Base-by-base conservation (phyloP, 2,329 filamentous ascomycete species). In the Penicillium sp. region DNA sequence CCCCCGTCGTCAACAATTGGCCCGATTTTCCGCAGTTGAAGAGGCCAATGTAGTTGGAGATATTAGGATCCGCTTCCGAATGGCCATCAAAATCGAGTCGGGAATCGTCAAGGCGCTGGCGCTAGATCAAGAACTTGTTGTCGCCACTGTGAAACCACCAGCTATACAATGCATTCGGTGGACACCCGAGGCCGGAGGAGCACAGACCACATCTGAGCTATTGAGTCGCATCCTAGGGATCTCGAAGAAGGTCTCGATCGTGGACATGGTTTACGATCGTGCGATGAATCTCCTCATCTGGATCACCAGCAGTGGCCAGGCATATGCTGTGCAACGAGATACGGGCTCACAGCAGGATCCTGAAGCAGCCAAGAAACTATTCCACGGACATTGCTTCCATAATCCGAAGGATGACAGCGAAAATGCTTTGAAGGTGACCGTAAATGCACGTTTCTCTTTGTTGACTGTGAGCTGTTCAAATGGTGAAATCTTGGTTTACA, bases 21-120 rank as follows among this genome's bases (percentile, higher is more conserved):
- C 74, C 36, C 73, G 71, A 41, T 73, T 77, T 33, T 85, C 89
- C 74, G 90, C 90, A 0, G 85, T 89, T 2, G 92, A 92, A 34
- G 94, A 97, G 72, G 90, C 90, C 10, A 83, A 83, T 48, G 91
- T 91, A 4, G 87, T 96, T 50, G 85, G 86, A 52, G 94, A 99
- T 75, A 86, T 96, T 55, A 96, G 89, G 67, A 83, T 99, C 48
- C 89, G 91, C 11, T 99, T 99, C 75, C 86, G 93, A 56, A 96
- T 97, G 90, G 93, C 96, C 15, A 97, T 99, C 70, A 95, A 96
- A 72, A 91, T 99, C 19, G 94, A 99, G 75, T 94, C 94, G 3
- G 94, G 94, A 2, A 97, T 99, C 66, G 87, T 87, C 65, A 90
- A 87, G 68, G 91, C 90, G 11, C 78, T 97, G 53, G 93, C 94